phyloP scores from a whole-genome alignment of 148 eudicot genomes.

The Bassia scoparia region DNA sequence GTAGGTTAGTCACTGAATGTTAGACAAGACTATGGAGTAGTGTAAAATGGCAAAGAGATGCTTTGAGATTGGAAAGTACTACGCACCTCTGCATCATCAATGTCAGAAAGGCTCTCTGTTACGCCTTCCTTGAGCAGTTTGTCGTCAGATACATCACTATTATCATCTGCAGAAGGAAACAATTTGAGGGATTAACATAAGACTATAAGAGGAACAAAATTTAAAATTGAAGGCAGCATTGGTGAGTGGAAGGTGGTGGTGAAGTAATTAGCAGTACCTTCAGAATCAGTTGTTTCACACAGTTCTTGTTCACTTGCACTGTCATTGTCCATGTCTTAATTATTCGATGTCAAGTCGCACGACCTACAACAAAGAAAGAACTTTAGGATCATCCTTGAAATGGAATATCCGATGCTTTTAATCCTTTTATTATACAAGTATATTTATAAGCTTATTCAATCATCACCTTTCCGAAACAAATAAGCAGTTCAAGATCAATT shows the following conservation, averaged over 20 bases:
- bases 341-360: neutral
- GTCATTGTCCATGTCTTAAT: conserved; percentile 18
- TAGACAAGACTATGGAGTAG: neutral
- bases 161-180: conserved; percentile 14
- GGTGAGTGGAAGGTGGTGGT: neutral
- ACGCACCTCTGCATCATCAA: conserved; percentile 35
- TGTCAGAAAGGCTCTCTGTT: conserved; percentile 34
- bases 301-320: conserved; percentile 13
- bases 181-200: neutral
- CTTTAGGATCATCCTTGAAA: neutral
- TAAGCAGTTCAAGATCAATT: too few relatives aligned
- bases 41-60: neutral
- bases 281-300: conserved; percentile 25
- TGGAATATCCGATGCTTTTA: too few relatives aligned
- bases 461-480: too few relatives aligned
- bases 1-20: neutral
- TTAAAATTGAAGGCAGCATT: neutral
- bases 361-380: neutral
- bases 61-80: neutral
- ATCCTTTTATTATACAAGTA: too few relatives aligned
- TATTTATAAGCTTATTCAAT: neutral
- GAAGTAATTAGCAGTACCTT: conserved; percentile 17
- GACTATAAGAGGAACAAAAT: neutral
- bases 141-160: conserved; percentile 7
- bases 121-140: conserved; percentile 15